phyloP scores from a whole-genome alignment of 2,329 filamentous ascomycete species.

The Ampelomyces quisqualis region DNA sequence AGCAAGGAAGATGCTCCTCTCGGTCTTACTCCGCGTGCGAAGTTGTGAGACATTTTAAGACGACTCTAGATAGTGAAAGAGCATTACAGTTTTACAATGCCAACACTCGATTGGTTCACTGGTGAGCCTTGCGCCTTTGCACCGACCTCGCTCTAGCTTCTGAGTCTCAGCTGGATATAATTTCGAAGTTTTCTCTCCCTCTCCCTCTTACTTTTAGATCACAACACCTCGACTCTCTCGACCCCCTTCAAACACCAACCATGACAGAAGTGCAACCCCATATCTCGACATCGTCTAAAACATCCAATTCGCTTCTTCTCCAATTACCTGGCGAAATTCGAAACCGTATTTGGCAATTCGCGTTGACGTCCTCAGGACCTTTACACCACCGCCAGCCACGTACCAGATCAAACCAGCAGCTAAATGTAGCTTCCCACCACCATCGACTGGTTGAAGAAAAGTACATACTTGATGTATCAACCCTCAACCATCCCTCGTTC shows the following conservation, averaged over 20 bases:
- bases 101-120: neutral
- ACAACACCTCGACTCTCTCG: no score
- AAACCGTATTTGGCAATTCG: conserved; percentile 1
- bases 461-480: neutral
- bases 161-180: no score
- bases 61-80: no score
- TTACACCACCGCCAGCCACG: neutral
- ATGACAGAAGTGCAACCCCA: neutral
- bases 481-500: neutral
- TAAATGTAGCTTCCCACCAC: neutral
- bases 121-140: no score
- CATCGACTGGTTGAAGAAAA: neutral
- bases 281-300: neutral
- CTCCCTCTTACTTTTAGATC: no score
- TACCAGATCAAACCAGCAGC: neutral
- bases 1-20: conserved; percentile 17
- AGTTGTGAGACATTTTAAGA: conserved; percentile 9
- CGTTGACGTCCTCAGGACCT: neutral
- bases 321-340: conserved; percentile 1
- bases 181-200: no score
- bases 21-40: conserved; percentile 16
- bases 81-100: neutral
- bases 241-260: no score
- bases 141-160: no score
- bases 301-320: no score